Base-by-base conservation (phyloP, 2,329 filamentous ascomycete species). In the Aspergillus quadricinctus region DNA sequence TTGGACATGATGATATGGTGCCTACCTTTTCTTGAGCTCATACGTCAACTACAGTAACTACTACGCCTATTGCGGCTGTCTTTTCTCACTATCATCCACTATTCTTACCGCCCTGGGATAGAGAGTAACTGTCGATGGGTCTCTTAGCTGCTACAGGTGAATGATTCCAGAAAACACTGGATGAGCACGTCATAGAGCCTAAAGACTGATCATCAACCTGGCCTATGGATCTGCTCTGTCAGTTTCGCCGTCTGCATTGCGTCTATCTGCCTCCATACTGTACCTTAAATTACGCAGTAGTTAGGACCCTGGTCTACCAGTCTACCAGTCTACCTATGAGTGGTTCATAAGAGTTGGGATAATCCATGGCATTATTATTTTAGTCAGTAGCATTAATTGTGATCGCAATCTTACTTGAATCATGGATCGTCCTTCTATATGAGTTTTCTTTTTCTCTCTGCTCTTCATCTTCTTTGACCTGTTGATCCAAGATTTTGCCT, bases 401-500 rank as follows among this genome's bases (percentile, higher is more conserved):
- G 28, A 19, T 50, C 5, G 48, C 28, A 31, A 21, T 51, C 45
- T 17, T 29, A 41, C 11, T 19, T 49, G 25, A 25, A 25, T 37
- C 25, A 14, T 19, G 5, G 23, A 14, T 10, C 23, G 17, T 49
- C 8, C 31, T 10, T 19, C 17, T 5, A 35, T 50, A 29, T 31
- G 19, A 21, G 11, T 50, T 41, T 40, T 21, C 14, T 17, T 52
- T 51, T 50, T 58, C 58, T 53, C 51, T 54, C 37, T 54, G 55
- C 55, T 56, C 25, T 37, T 53, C 43, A 49, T 59, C 46, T 55
- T 57, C 50, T 55, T 49, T 41, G 53, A 21, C 27, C 43, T 48
- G 31, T 49, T 21, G 31, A 35, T 6, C n/a, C 40, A 43, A 10
- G 40, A 43, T 28, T 19, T 46, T 23, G 11, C 43, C 53, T 55